Base-by-base conservation (phyloP, 2,329 filamentous ascomycete species). In the Dichotomopilus funicola region DNA sequence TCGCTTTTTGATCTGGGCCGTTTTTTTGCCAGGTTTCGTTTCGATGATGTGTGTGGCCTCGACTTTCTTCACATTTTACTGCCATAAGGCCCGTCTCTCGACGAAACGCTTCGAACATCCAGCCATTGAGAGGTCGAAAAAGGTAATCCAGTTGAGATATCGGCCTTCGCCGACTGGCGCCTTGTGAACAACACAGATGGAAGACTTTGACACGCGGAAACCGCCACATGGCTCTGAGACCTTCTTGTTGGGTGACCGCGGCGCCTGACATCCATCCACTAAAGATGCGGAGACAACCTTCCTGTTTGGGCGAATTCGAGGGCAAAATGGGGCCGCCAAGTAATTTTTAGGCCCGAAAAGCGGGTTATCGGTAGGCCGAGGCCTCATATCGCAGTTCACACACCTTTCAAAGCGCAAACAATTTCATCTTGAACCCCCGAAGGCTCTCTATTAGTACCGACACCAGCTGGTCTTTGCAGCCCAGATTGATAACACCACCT, bases 161-260 rank as follows among this genome's bases (percentile, higher is more conserved):
- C 55, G 55, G 55, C 43, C 54, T 49, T 53, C 59, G 59, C 51
- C 59, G 59, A 58, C 46, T 11, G 38, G 59, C 59, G 58, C 43
- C 13, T 19, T 6, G 4, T 8, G 19, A 27, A 33, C 43, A 38
- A 47, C 47, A 34, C 49, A 49, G 49, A 53, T 34, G 19, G 34
- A 41, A 45, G 53, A 12, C 37, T 41, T 46, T 49, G 36, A 47
- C 44, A 57, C 53, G 48, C 45, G 49, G 47, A 33, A 4, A 31
- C 36, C 45, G 31, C 42, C 34, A 10, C 40, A 10, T 19, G n/a
- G 27, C n/a, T 34, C 49, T 12, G 12, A 46, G 45, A 55, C 54
- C 57, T 57, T 49, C 57, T 59, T 37, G 19, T 47, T 57, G 36
- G 38, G 57, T 48, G 40, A 37, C 50, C 36, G 51, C 37, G 45